phyloP scores from a whole-genome alignment of 306 rosid genomes.

The Cucurbita ficifolia region DNA sequence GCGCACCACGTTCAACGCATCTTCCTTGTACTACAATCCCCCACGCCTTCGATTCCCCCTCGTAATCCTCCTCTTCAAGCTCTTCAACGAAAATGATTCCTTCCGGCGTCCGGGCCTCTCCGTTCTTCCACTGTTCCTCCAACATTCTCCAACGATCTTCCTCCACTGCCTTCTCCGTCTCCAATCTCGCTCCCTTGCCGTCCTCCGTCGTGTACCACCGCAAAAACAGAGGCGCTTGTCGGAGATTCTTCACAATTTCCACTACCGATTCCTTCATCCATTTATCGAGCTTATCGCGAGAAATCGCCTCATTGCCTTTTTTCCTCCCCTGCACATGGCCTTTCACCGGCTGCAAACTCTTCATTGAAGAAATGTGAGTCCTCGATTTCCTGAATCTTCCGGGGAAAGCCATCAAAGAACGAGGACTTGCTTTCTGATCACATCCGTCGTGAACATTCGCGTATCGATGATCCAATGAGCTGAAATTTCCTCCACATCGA shows the following conservation, averaged over 20 bases:
- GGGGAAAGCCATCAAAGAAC: neutral
- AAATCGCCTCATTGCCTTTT: neutral
- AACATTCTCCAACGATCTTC: neutral
- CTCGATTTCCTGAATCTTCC: neutral
- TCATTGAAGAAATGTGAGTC: neutral
- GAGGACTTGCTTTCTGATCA: neutral
- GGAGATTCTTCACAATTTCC: constrained; percentile 8
- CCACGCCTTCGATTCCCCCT: constrained; percentile 2
- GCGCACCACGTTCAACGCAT: neutral
- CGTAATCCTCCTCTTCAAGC: neutral
- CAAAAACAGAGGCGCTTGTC: neutral
- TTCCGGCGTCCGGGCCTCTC: neutral
- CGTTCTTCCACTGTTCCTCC: neutral
- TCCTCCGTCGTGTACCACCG: neutral
- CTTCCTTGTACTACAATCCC: constrained; percentile 11
- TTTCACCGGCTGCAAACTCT: neutral
- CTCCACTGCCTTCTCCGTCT: constrained; percentile 9
- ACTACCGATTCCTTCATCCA: constrained; percentile 12
- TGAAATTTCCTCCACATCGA: constrained; percentile 6
- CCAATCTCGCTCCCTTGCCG: neutral
- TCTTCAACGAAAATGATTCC: constrained; percentile 2
- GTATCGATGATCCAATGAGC: neutral
- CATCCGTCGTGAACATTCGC: neutral
- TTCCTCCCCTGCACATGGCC: neutral
- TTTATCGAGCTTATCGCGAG: neutral